Conservation (phyloP, 1,284 basidiomycete genomes). For the Melanopsichium pennsylvanicum region DNA sequence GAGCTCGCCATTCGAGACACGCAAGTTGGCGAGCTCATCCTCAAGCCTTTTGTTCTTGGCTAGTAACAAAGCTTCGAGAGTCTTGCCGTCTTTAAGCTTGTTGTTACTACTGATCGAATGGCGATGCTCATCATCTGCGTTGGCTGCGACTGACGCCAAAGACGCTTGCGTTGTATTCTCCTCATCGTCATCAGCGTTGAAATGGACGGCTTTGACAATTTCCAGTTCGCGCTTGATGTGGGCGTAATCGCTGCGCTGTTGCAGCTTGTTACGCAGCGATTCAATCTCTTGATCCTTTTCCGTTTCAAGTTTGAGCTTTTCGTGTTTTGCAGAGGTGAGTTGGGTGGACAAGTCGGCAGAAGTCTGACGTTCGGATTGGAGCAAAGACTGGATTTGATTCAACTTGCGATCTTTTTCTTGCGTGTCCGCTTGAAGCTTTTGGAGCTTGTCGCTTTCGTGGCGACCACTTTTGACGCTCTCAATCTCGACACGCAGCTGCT, state of each 20-base stretch:
- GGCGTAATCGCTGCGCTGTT: constrained; percentile 73
- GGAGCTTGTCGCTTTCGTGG: constrained; percentile 70
- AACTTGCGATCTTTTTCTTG: constrained; percentile 38
- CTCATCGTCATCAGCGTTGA: constrained; percentile 68
- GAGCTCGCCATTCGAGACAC: constrained; percentile 72
- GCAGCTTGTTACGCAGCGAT: constrained; percentile 71
- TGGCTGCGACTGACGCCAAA: neutral
- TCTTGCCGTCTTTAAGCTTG: constrained; percentile 70
- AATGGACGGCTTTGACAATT: constrained; percentile 56
- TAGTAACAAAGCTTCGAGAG: constrained; percentile 87
- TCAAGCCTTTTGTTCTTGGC: constrained; percentile 93
- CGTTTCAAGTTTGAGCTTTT: constrained; percentile 75
- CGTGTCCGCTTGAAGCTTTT: constrained; percentile 74
- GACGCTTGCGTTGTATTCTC: constrained; percentile 67
- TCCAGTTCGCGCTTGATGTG: constrained; percentile 72
- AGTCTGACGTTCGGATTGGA: constrained; percentile 28
- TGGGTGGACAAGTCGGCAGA: constrained; percentile 68
- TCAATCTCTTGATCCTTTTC: constrained; percentile 76
- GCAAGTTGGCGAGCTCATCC: constrained; percentile 88
- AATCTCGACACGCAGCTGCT: constrained; percentile 89
- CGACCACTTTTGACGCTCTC: constrained; percentile 69
- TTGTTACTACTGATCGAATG: neutral
- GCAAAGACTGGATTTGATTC: constrained; percentile 19
- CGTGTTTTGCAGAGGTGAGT: constrained; percentile 80
- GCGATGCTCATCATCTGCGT: constrained; percentile 3